phyloP scores from a whole-genome alignment of 331 rosid species.

The Quercus lobata region DNA sequence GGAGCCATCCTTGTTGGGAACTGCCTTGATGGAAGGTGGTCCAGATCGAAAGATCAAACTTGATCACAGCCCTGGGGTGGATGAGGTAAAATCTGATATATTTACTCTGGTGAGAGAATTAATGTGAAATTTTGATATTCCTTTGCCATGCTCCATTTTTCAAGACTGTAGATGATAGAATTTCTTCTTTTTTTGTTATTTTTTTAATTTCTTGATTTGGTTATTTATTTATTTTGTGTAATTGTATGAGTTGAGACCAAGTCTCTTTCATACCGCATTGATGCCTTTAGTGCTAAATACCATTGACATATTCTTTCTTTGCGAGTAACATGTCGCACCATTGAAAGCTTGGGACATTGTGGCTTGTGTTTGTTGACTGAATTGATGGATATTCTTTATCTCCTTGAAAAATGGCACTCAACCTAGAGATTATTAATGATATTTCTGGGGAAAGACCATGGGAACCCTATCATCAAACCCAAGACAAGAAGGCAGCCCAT shows the following conservation, averaged over 20 bases:
- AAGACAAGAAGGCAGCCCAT: neutral
- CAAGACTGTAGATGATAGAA: neutral
- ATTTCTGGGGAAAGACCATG: neutral
- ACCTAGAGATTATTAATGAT: neutral
- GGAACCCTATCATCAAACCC: neutral
- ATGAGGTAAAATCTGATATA: conserved; percentile 58
- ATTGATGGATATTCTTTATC: neutral
- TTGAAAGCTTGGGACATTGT: neutral
- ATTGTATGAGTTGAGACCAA: neutral
- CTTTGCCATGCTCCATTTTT: neutral
- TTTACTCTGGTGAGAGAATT: conserved; percentile 9
- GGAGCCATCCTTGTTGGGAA: conserved; percentile 93
- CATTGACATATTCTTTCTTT: neutral
- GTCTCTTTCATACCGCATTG: neutral
- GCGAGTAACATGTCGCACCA: neutral
- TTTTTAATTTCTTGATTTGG: neutral
- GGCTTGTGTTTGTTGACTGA: neutral
- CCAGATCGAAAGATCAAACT: conserved; percentile 82
- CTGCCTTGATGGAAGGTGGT: conserved; percentile 97
- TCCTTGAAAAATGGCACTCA: neutral
- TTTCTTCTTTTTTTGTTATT: neutral
- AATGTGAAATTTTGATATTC: neutral
- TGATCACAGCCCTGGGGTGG: conserved; percentile 83
- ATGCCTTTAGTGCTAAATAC: neutral
- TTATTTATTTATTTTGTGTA: neutral